phyloP scores from a whole-genome alignment of 768 basidiomycete species.

The Suillus luteus region DNA sequence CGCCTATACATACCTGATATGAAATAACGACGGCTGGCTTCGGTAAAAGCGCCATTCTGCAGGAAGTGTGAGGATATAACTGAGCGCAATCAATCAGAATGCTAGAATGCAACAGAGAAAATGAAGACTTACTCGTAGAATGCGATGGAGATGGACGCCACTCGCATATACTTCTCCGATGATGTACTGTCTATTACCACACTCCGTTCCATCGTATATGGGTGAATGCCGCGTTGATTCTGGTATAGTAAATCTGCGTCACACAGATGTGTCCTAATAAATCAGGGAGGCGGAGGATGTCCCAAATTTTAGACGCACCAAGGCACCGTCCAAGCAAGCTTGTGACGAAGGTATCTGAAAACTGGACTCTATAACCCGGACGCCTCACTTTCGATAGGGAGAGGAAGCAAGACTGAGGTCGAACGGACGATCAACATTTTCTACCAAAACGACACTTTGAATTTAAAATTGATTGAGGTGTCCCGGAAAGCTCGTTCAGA shows the following conservation, averaged over 20 bases:
- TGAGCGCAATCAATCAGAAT: constrained; percentile 11
- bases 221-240: background rate
- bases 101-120: background rate
- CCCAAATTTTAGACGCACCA: background rate
- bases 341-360: background rate
- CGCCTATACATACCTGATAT: constrained; percentile 23
- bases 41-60: constrained; percentile 36
- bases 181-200: background rate
- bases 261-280: background rate
- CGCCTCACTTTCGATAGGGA: background rate
- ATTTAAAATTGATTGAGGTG: background rate
- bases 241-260: background rate
- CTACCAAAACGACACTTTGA: background rate
- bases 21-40: constrained; percentile 28
- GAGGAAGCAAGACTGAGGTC: background rate
- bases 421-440: background rate
- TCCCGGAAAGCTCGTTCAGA: background rate
- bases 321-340: background rate
- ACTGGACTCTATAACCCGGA: background rate
- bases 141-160: constrained; percentile 40
- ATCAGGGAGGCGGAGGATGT: background rate
- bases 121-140: constrained; percentile 38
- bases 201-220: background rate
- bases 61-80: constrained; percentile 36
- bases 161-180: constrained; percentile 36